Conservation (phyloP, 1,139 yeast species). For the Taphrina populina region DNA sequence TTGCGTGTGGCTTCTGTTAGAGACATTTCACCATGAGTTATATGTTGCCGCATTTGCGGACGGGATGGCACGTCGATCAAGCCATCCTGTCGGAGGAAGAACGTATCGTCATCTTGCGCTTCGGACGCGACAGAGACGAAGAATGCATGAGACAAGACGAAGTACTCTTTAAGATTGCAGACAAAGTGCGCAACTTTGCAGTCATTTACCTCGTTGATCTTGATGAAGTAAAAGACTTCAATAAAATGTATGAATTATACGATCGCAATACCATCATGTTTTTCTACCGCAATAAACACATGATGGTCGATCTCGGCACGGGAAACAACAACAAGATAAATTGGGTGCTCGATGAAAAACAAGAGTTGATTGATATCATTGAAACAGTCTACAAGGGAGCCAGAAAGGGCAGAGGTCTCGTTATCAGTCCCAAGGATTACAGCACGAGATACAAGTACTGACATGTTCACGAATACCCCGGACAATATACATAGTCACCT, state of each 20-base stretch:
- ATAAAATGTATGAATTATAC: conserved; percentile 44
- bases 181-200: conserved; percentile 82
- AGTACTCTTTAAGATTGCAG: conserved; percentile 71
- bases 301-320: conserved; percentile 91
- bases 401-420: conserved; percentile 86
- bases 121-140: conserved; percentile 73
- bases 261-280: conserved; percentile 12
- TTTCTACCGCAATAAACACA: conserved; percentile 61
- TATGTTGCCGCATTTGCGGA: conserved; percentile 77
- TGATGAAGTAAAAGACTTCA: conserved; percentile 86
- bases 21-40: conserved; percentile 36
- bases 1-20: too few species aligned
- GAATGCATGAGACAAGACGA: conserved; percentile 93
- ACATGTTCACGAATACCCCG: too few species aligned
- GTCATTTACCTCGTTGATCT: conserved; percentile 79
- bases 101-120: conserved; percentile 78
- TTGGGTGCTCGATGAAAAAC: conserved; percentile 73
- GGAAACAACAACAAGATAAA: conserved; percentile 95
- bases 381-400: conserved; percentile 93
- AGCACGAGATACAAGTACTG: conserved; percentile 43
- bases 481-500: too few species aligned
- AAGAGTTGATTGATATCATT: conserved; percentile 84
- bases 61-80: conserved; percentile 97
- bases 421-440: conserved; percentile 66
- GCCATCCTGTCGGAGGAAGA: conserved; percentile 86